Conservation (phyloP, 257 asterid species). For the Przewalskia tangutica region DNA sequence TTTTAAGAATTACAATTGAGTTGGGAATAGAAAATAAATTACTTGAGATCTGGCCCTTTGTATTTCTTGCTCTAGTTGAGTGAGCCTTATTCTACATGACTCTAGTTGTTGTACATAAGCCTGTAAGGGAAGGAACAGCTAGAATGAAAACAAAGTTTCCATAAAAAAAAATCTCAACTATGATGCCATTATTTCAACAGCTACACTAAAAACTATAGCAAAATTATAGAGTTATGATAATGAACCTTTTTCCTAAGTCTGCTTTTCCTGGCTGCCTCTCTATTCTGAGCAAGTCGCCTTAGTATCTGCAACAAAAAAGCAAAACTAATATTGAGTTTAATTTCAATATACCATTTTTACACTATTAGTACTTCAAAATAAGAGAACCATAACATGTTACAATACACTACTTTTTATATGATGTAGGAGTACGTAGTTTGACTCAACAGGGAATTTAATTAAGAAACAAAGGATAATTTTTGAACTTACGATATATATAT, state of each 20-base stretch:
- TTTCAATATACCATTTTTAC: background rate
- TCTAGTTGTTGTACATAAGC: slow-evolving; percentile 95
- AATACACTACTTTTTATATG: too few species aligned
- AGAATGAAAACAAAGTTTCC: background rate
- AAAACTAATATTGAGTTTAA: background rate
- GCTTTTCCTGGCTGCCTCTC: slow-evolving; percentile 96
- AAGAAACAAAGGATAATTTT: too few species aligned
- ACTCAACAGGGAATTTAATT: too few species aligned
- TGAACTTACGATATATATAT: too few species aligned
- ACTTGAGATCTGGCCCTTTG: slow-evolving; percentile 76
- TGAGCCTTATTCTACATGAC: slow-evolving; percentile 64
- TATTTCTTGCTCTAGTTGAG: slow-evolving; percentile 70
- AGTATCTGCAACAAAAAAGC: slow-evolving; percentile 30
- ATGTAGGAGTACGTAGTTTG: too few species aligned
- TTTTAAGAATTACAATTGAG: background rate
- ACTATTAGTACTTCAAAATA: background rate
- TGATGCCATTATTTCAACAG: background rate
- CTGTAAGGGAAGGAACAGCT: slow-evolving; percentile 25
- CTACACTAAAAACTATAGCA: background rate
- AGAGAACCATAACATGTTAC: background rate
- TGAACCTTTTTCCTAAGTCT: slow-evolving; percentile 75
- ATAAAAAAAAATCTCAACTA: background rate
- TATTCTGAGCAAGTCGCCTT: slow-evolving; percentile 92
- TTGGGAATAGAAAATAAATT: background rate
- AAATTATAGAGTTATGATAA: background rate